Evolutionary conservation across 305 asterid genomes (phyloP), one percentile per base, ranked within the genome.

Genomic region (Salvia sclarea): DNA sequence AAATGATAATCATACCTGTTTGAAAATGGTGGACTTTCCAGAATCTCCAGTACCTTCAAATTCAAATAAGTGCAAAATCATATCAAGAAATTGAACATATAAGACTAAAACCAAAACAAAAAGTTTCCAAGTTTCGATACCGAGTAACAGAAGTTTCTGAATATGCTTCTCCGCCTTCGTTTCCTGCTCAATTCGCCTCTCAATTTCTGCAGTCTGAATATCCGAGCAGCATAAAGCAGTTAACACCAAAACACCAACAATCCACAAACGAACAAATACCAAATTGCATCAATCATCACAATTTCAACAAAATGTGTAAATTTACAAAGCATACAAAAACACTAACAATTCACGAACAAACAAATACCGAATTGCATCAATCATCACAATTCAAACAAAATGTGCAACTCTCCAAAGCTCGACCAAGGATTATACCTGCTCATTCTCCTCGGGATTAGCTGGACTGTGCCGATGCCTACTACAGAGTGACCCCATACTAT

Each of bases 1-100:
- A 65, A 61, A 61, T 61, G n/a, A 61, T 62, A 41, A 18, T 64
- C 88, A 81, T 85, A 84, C 98, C 99, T 94, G 99, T 86, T 94
- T 94, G 85, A 94, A 91, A 73, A 94, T 91, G 70, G 99, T 94
- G 72, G 99, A 94, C 87, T 94, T 94, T 74, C 99, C 99, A 61
- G 99, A 94, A 79, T 94, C 98, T 79, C 99, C 98, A 61, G 95
- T 86, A 73, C 99, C 99, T 94, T 52, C 57, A 43, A 40, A 47
- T 37, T 63, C 69, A 53, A 63, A 47, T 12, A 66, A 17, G 37
- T 58, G 10, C 11, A 25, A 22, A 64, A 38, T 4, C 16, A 61
- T 11, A 66, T 24, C 12, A 64, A 50, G 2, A 3, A 22, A 38
- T 47, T 7, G 11, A 55, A 68, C 47, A 16, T 11, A 61, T 43